phyloP scores from a whole-genome alignment of 1,139 yeast species.

The Yamadazyma atmosphaerica region DNA sequence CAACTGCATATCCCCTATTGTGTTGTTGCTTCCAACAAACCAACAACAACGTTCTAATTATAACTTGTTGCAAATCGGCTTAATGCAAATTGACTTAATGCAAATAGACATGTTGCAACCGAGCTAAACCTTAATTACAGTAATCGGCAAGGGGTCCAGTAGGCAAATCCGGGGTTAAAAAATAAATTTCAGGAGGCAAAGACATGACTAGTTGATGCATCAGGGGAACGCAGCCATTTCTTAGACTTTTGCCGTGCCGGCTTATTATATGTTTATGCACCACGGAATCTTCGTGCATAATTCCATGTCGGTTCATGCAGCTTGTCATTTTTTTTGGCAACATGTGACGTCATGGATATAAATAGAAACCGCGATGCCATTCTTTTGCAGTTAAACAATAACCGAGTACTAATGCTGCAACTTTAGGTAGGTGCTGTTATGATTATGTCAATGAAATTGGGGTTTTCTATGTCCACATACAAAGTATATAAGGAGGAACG shows the following conservation, averaged over 20 bases:
- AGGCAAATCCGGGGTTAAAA: too few relatives aligned
- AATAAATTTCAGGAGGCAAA: too few relatives aligned
- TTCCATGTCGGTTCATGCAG: too few relatives aligned
- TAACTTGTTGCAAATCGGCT: neutral
- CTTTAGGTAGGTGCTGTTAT: neutral
- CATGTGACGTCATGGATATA: slow-evolving; percentile 6
- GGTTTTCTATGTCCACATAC: neutral
- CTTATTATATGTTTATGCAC: too few relatives aligned
- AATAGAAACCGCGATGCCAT: slow-evolving; percentile 4
- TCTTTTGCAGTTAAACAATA: neutral
- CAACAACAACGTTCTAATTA: neutral
- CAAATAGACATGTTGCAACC: too few relatives aligned
- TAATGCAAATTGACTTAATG: too few relatives aligned
- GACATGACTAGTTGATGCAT: too few relatives aligned
- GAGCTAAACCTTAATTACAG: neutral
- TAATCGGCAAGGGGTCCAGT: neutral
- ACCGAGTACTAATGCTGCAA: neutral
- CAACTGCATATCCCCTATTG: too few relatives aligned
- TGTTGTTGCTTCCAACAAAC: too few relatives aligned
- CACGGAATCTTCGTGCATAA: too few relatives aligned
- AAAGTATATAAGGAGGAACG: neutral
- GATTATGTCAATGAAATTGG: neutral
- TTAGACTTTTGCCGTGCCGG: too few relatives aligned
- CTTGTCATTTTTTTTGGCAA: neutral
- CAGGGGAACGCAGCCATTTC: too few relatives aligned